A percentile compares a stretch with the other conserved stretches of the same genome.
phyloP scores from a whole-genome alignment of 148 eudicot species.

The Camellia lanceoleosa region DNA sequence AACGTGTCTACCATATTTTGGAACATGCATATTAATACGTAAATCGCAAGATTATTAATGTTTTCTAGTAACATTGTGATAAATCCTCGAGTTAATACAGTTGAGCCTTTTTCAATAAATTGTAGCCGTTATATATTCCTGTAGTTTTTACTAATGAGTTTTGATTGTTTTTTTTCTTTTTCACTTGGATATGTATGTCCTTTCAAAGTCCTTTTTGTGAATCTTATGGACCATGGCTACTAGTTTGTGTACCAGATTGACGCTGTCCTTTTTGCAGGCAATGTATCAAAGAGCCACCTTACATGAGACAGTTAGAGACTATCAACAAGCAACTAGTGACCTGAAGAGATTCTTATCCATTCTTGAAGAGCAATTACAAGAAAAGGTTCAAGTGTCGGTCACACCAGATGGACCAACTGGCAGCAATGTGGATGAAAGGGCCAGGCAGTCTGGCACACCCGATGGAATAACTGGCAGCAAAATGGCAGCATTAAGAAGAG shows the following conservation, averaged over 20 bases:
- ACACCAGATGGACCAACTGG: too few relatives aligned
- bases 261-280: slow-evolving; percentile 42
- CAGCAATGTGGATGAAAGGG: too few relatives aligned
- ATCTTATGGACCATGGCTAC: neutral
- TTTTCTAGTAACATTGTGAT: too few relatives aligned
- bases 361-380: slow-evolving; percentile 44
- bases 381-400: slow-evolving; percentile 22
- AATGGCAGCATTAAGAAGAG: slow-evolving; percentile 52
- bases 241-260: slow-evolving; percentile 1
- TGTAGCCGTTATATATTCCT: neutral
- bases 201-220: neutral
- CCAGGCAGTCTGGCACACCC: slow-evolving; percentile 26
- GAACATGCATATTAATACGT: too few relatives aligned
- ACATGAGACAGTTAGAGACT: slow-evolving; percentile 79
- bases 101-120: too few relatives aligned
- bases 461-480: slow-evolving; percentile 26
- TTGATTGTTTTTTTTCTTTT: neutral
- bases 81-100: too few relatives aligned
- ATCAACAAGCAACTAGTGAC: slow-evolving; percentile 58
- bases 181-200: neutral
- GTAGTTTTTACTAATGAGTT: neutral
- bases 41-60: too few relatives aligned
- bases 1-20: too few relatives aligned
- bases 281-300: slow-evolving; percentile 73
- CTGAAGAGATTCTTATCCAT: slow-evolving; percentile 49